phyloP scores from a whole-genome alignment of 805 yeast genomes.

The Kluyveromyces nonfermentans region DNA sequence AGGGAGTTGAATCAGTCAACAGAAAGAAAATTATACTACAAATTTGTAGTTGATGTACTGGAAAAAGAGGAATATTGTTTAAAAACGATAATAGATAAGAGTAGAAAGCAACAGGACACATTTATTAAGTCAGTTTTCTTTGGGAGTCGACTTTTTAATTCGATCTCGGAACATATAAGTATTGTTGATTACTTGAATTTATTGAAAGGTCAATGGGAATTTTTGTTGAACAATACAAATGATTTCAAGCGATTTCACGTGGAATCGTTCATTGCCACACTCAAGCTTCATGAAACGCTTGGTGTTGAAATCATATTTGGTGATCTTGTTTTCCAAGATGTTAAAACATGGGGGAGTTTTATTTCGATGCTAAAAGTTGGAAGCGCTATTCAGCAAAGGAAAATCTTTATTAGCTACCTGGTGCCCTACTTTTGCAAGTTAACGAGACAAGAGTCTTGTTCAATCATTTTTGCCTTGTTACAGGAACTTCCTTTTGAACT shows the following conservation, averaged over 20 bases:
- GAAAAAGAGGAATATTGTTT: constrained; percentile 7
- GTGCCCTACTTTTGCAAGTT: constrained; percentile 14
- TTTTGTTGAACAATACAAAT: constrained; percentile 6
- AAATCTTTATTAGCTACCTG: constrained; percentile 12
- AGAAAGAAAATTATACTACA: constrained; percentile 10
- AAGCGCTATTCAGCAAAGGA: constrained; percentile 10
- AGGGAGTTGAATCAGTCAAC: constrained; percentile 7
- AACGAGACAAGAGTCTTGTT: constrained; percentile 5
- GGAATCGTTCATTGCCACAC: constrained; percentile 4
- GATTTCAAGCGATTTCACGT: not conserved
- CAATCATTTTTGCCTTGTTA: constrained; percentile 9
- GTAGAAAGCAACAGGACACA: constrained; percentile 5
- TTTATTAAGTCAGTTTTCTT: constrained; percentile 18
- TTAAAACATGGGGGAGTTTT: constrained; percentile 7
- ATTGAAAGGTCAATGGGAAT: constrained; percentile 16
- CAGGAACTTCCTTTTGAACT: constrained; percentile 7
- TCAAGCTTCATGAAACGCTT: constrained; percentile 5
- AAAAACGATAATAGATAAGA: constrained; percentile 7
- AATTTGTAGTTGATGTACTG: constrained; percentile 11
- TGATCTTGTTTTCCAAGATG: constrained; percentile 10
- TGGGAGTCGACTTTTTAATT: constrained; percentile 28
- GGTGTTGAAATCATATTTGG: constrained; percentile 13
- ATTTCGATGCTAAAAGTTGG: constrained; percentile 7
- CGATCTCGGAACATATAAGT: constrained; percentile 11
- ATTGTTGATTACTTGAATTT: constrained; percentile 16